Percentiles rank a stretch among this genome's conserved stretches.
Conservation (phyloP, 805 yeast genomes). For the Candida manassasensis region DNA sequence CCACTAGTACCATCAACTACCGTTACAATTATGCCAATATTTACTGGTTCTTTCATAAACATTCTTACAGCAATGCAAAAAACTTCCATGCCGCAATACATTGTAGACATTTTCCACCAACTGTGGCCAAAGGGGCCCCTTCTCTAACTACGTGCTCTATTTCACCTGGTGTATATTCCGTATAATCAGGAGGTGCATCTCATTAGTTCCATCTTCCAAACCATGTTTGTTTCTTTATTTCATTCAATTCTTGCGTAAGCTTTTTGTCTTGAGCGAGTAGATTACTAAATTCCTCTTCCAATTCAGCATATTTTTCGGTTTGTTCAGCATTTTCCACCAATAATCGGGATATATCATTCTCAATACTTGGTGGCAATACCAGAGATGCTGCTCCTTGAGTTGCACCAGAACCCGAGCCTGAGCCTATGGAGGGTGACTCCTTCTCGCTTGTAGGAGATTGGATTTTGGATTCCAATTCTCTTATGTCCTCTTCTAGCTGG, state of each 20-base stretch:
- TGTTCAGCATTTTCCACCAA: constrained; percentile 33
- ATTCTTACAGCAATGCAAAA: too few species aligned
- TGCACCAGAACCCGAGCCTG: constrained; percentile 6
- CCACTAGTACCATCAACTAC: too few species aligned
- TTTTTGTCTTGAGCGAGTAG: constrained; percentile 23
- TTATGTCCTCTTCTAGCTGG: constrained; percentile 22
- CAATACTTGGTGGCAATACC: constrained; percentile 34
- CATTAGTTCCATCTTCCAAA: constrained; percentile 21
- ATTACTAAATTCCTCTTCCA: constrained; percentile 32
- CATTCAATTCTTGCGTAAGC: constrained; percentile 19
- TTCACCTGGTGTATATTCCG: too few species aligned
- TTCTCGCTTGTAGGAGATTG: constrained; percentile 5
- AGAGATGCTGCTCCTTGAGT: constrained; percentile 5
- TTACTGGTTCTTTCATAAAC: too few species aligned
- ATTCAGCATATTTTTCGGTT: constrained; percentile 32
- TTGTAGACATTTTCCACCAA: too few species aligned
- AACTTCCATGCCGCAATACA: too few species aligned
- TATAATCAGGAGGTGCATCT: too few species aligned
- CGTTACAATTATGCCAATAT: too few species aligned
- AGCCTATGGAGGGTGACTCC: constrained; percentile 6
- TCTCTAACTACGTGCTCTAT: too few species aligned
- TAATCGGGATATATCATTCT: constrained; percentile 31
- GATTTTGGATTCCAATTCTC: constrained; percentile 39
- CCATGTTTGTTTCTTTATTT: constrained; percentile 23
- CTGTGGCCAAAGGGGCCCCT: too few species aligned